These are phyloP conservation scores for Candida tibetensis DNA, from an alignment of 805 yeast species.

Conservation along the genomic window DNA sequence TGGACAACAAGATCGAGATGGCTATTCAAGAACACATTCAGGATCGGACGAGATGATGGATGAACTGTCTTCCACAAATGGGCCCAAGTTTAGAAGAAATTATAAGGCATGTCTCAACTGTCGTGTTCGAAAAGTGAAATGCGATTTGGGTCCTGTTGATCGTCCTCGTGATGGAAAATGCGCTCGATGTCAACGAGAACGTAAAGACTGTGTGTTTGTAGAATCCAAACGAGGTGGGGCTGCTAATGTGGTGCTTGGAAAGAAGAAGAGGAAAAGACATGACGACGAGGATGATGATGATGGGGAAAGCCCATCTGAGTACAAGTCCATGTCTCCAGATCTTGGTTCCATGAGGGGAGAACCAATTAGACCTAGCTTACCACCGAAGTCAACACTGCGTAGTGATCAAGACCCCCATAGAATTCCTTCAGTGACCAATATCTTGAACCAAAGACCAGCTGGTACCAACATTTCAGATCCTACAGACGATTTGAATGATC, in stretches of 20 bases:
- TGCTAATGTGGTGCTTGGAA: conserved; percentile 37
- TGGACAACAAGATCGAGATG: too few species aligned
- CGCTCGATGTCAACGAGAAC: conserved; percentile 77
- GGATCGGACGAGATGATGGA: not conserved
- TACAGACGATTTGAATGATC: conserved; percentile 1
- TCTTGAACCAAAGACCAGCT: conserved; percentile 9
- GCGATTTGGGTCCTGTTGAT: conserved; percentile 78
- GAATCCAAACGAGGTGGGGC: conserved; percentile 33
- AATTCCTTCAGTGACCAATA: conserved; percentile 15
- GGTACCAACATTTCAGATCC: not conserved
- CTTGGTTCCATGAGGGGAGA: not conserved
- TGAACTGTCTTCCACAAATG: not conserved
- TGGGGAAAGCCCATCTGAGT: not conserved
- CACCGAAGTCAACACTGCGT: not conserved
- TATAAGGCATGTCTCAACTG: conserved; percentile 87
- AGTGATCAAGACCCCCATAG: not conserved
- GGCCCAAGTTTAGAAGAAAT: conserved; percentile 51
- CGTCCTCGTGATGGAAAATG: conserved; percentile 80
- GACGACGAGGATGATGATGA: not conserved
- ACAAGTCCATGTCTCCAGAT: not conserved
- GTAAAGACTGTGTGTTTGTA: conserved; percentile 73
- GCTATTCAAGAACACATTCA: too few species aligned
- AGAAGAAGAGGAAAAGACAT: conserved; percentile 48
- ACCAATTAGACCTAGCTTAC: not conserved
- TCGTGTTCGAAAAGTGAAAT: conserved; percentile 76